These are phyloP conservation scores for Cutaneotrichosporon mucoides DNA, from an alignment of 1,284 basidiomycete genomes.

Conservation along the genomic window DNA sequence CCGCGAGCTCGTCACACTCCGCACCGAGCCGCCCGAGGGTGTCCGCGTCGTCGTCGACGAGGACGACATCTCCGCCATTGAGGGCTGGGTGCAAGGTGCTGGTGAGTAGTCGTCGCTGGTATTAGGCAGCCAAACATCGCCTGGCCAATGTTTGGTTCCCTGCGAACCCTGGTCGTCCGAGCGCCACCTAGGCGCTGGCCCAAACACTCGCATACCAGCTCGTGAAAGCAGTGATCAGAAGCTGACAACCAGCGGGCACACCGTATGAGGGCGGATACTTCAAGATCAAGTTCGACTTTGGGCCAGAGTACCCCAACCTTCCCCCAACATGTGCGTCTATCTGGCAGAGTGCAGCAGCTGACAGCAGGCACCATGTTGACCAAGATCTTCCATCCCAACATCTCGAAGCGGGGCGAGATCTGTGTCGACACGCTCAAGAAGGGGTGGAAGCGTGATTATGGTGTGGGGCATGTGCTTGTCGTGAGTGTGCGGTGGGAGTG, in stretches of 20 bases:
- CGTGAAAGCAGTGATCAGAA: no score
- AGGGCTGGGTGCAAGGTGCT: constrained; percentile 48
- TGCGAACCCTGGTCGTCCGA: not conserved
- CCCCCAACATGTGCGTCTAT: constrained; percentile 95
- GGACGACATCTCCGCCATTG: constrained; percentile 58
- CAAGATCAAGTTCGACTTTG: constrained; percentile 75
- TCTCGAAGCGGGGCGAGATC: constrained; percentile 83
- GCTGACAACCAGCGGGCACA: constrained; percentile 62
- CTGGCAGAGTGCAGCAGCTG: no score
- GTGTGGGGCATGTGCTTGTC: constrained; percentile 81
- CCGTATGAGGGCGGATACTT: constrained; percentile 92
- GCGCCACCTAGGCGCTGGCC: not conserved
- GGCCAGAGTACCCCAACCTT: constrained; percentile 78
- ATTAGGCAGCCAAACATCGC: no score
- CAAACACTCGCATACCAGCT: no score
- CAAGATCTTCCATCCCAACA: constrained; percentile 96
- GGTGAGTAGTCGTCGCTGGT: constrained; percentile 22
- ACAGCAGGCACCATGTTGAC: constrained; percentile 74
- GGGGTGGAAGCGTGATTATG: constrained; percentile 90
- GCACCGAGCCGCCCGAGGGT: constrained; percentile 76
- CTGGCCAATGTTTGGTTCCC: constrained; percentile 5
- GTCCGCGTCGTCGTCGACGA: constrained; percentile 74
- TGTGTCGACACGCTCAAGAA: constrained; percentile 97
- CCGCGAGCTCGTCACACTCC: constrained; percentile 73
- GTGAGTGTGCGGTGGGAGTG: constrained; percentile 32